phyloP scores from a whole-genome alignment of 768 basidiomycete species.

The Macrolepiota fuliginosa region DNA sequence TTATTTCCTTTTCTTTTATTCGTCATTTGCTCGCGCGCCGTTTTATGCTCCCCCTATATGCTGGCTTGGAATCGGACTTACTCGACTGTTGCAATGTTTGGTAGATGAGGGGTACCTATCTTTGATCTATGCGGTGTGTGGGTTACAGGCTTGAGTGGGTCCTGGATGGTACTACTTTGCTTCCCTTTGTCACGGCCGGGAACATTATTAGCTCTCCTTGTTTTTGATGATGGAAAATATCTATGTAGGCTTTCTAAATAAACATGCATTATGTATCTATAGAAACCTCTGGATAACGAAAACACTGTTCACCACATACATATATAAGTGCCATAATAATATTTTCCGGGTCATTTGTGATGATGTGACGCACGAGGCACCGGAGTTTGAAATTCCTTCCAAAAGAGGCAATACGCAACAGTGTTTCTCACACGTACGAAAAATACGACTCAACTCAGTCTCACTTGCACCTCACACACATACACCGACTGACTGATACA shows the following conservation, averaged over 20 bases:
- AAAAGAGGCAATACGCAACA: neutral
- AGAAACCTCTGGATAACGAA: neutral
- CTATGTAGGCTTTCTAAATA: no score
- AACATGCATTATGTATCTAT: no score
- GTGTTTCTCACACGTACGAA: neutral
- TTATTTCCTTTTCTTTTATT: neutral
- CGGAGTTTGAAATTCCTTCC: neutral
- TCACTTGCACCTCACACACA: neutral
- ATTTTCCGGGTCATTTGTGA: no score
- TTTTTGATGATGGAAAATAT: neutral
- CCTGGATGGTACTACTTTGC: conserved; percentile 3
- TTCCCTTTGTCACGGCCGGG: conserved; percentile 1
- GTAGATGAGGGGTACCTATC: conserved; percentile 1
- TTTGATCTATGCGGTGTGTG: neutral
- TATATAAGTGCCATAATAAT: no score
- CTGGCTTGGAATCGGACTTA: neutral
- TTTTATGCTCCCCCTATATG: neutral
- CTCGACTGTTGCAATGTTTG: neutral
- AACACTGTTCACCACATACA: no score
- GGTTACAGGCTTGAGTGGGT: neutral
- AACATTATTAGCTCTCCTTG: neutral
- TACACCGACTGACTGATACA: neutral
- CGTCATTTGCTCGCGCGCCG: neutral
- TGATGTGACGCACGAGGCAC: neutral
- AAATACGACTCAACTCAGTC: neutral